Evolutionary conservation across 805 yeast species (phyloP).

Genomic region (Yarrowia osloensis): DNA sequence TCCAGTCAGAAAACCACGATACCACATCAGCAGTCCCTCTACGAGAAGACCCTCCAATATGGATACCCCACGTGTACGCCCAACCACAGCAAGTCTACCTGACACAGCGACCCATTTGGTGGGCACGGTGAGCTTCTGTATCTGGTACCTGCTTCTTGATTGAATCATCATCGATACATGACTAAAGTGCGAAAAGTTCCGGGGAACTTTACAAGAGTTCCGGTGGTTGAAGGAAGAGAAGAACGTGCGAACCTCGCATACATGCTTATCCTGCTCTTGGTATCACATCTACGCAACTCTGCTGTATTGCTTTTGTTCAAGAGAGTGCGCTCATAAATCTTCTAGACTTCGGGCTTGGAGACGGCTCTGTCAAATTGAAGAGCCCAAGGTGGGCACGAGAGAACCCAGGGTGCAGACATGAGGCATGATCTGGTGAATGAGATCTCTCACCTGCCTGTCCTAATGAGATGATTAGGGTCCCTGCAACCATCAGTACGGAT

Average conservation of each 20-base stretch:
- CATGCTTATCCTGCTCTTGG: not conserved
- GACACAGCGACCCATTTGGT: not conserved
- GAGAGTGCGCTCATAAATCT: not conserved
- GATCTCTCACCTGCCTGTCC: not conserved
- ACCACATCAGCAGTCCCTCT: no score
- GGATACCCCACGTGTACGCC: not conserved
- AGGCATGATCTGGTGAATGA: not conserved
- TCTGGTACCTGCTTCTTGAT: not conserved
- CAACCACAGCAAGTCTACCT: not conserved
- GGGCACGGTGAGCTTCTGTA: not conserved
- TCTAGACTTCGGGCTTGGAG: not conserved
- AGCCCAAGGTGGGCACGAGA: not conserved
- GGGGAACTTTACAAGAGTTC: not conserved
- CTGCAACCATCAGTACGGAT: not conserved
- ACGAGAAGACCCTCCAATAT: no score
- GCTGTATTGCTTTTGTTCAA: not conserved
- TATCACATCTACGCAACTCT: conserved; percentile 1
- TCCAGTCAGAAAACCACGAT: no score
- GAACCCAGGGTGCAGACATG: no score
- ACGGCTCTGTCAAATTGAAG: not conserved
- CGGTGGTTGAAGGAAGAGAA: not conserved
- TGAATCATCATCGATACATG: not conserved
- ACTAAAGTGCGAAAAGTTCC: not conserved
- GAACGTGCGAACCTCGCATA: not conserved
- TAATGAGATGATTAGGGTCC: not conserved